Evolutionary conservation across 495 filamentous ascomycete species (phyloP).

Genomic region (Pseudevernia furfuracea): DNA sequence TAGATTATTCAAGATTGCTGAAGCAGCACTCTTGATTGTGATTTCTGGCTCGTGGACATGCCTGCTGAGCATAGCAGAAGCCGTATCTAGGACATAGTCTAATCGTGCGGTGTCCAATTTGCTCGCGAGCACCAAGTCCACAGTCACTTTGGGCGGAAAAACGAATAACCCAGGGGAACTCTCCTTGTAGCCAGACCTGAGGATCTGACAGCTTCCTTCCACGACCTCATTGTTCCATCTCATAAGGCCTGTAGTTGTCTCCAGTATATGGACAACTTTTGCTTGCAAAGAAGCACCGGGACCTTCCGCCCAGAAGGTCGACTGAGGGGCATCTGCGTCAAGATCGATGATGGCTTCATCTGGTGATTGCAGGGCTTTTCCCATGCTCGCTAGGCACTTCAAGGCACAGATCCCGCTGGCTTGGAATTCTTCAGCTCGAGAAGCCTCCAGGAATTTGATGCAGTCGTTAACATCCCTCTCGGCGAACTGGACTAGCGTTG

Average conservation of each 20-base stretch:
- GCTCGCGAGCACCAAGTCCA: slow-evolving; percentile 61
- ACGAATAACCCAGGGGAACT: slow-evolving; percentile 67
- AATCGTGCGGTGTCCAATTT: slow-evolving; percentile 58
- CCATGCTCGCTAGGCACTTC: slow-evolving; percentile 67
- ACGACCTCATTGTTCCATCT: slow-evolving; percentile 56
- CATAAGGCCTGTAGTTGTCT: slow-evolving; percentile 29
- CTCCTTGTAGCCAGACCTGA: slow-evolving; percentile 75
- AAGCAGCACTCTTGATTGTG: slow-evolving; percentile 41
- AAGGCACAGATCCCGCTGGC: slow-evolving; percentile 42
- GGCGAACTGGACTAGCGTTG: slow-evolving; percentile 58
- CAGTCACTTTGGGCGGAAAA: slow-evolving; percentile 60
- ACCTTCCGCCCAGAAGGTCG: slow-evolving; percentile 53
- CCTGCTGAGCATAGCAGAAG: slow-evolving; percentile 64
- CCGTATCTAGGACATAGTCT: slow-evolving; percentile 67
- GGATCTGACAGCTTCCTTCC: slow-evolving; percentile 66
- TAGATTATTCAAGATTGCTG: slow-evolving; percentile 55
- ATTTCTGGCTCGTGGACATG: slow-evolving; percentile 45
- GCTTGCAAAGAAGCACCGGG: slow-evolving; percentile 48
- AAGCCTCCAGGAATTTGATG: slow-evolving; percentile 27
- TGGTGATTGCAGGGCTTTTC: slow-evolving; percentile 68
- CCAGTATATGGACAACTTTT: slow-evolving; percentile 50
- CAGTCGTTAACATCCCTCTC: slow-evolving; percentile 50
- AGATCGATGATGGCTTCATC: slow-evolving; percentile 63
- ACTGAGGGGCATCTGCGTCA: slow-evolving; percentile 33
- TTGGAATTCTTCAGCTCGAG: slow-evolving; percentile 27